Conservation (phyloP, 176 grass and related monocot species). For the Cenchrus americanus region DNA sequence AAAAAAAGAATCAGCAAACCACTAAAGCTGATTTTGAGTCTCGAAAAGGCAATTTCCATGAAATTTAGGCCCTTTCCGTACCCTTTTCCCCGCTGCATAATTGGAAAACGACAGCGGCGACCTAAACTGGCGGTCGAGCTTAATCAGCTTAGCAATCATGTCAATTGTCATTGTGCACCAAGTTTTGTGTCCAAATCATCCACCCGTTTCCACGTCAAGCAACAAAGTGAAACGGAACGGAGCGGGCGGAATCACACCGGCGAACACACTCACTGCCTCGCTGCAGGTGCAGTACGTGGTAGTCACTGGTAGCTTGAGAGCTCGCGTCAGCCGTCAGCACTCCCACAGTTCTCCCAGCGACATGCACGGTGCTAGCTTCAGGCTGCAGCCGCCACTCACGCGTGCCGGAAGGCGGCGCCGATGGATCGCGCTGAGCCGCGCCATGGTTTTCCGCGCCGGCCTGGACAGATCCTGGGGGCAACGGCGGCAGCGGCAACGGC, state of each 20-base stretch:
- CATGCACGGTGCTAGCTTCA: background rate
- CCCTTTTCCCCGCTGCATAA: background rate
- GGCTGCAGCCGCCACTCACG: background rate
- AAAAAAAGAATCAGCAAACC: no score
- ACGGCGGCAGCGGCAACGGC: background rate
- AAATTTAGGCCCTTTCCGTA: conserved; percentile 1
- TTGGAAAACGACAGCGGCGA: conserved; percentile 22
- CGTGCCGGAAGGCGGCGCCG: background rate
- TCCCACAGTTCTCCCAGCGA: background rate
- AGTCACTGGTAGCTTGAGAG: background rate
- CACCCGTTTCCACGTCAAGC: background rate
- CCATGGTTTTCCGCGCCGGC: background rate
- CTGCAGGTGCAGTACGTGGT: background rate
- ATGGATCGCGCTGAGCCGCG: background rate
- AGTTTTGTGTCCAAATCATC: background rate
- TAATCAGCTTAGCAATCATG: background rate
- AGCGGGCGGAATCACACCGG: background rate
- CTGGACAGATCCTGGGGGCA: background rate
- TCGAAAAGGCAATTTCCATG: background rate
- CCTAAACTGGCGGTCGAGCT: background rate
- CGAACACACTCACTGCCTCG: background rate
- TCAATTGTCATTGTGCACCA: background rate
- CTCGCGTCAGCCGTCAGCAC: background rate
- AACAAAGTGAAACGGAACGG: background rate
- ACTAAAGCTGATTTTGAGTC: conserved; percentile 15